phyloP scores from a whole-genome alignment of 495 filamentous ascomycete genomes.

The Trichocladium antarcticum region DNA sequence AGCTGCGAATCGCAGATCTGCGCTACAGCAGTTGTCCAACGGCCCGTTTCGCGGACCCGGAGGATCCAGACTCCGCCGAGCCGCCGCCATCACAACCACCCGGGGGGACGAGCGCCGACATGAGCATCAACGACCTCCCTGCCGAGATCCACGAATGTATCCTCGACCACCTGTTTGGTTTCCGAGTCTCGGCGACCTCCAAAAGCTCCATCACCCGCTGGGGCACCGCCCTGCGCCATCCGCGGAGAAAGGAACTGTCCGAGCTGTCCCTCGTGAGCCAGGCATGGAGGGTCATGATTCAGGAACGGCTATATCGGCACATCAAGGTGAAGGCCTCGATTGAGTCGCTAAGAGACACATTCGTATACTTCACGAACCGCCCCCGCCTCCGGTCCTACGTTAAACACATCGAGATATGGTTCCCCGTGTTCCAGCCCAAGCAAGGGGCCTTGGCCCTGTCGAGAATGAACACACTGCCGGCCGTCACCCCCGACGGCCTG shows the following conservation, averaged over 20 bases:
- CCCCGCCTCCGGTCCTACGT: conserved; percentile 51
- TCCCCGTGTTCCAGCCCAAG: conserved; percentile 56
- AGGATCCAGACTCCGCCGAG: conserved; percentile 16
- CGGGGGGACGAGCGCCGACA: conserved; percentile 26
- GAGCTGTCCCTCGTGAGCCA: conserved; percentile 51
- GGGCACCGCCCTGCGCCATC: conserved; percentile 55
- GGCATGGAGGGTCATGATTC: conserved; percentile 53
- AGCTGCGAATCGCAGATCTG: conserved; percentile 33
- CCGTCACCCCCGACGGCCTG: conserved; percentile 38
- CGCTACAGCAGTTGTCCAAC: conserved; percentile 31
- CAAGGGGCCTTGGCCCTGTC: conserved; percentile 34
- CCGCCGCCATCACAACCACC: conserved; percentile 17
- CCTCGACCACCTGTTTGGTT: conserved; percentile 57
- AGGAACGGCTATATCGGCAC: conserved; percentile 59
- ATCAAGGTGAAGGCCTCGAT: conserved; percentile 62
- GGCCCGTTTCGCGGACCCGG: conserved; percentile 18
- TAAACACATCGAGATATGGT: conserved; percentile 62
- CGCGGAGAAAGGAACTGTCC: conserved; percentile 52
- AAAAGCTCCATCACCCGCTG: conserved; percentile 45
- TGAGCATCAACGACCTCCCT: conserved; percentile 47
- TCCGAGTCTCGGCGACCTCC: conserved; percentile 47
- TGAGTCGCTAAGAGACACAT: conserved; percentile 43
- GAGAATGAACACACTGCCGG: conserved; percentile 31
- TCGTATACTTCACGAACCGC: conserved; percentile 46
- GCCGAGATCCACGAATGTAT: conserved; percentile 62